Conservation (phyloP, 179 eudicot genomes). For the Camellia oleifera region DNA sequence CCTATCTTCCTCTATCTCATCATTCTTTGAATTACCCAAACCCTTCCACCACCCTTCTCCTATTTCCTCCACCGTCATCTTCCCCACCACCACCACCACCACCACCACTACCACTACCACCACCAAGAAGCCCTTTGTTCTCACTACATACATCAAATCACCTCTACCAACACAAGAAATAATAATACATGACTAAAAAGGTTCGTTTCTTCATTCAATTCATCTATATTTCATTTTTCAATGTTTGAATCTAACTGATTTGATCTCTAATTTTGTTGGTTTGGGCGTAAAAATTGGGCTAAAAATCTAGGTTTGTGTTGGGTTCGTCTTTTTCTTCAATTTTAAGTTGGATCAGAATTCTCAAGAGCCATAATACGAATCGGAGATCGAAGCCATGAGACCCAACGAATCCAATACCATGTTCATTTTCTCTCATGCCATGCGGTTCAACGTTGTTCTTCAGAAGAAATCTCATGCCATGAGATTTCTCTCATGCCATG, state of each 20-base stretch:
- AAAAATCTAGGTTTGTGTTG: not conserved
- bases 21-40: no score
- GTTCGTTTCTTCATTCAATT: constrained; percentile 17
- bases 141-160: no score
- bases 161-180: no score
- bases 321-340: constrained; percentile 26
- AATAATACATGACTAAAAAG: constrained; percentile 38
- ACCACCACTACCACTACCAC: no score
- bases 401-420: constrained; percentile 79
- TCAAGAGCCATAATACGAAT: constrained; percentile 50
- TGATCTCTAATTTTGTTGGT: not conserved
- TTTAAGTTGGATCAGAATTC: constrained; percentile 50
- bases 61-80: no score
- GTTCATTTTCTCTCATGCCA: constrained; percentile 87
- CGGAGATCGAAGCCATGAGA: constrained; percentile 80
- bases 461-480: constrained; percentile 28
- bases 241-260: not conserved
- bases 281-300: not conserved
- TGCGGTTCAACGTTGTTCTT: constrained; percentile 71
- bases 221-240: not conserved
- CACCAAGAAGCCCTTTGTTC: no score
- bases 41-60: no score
- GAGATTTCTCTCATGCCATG: no score
- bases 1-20: no score
- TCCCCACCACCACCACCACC: no score